phyloP scores from a whole-genome alignment of 1,284 basidiomycete species.

The Anthracocystis panici-leucophaei region DNA sequence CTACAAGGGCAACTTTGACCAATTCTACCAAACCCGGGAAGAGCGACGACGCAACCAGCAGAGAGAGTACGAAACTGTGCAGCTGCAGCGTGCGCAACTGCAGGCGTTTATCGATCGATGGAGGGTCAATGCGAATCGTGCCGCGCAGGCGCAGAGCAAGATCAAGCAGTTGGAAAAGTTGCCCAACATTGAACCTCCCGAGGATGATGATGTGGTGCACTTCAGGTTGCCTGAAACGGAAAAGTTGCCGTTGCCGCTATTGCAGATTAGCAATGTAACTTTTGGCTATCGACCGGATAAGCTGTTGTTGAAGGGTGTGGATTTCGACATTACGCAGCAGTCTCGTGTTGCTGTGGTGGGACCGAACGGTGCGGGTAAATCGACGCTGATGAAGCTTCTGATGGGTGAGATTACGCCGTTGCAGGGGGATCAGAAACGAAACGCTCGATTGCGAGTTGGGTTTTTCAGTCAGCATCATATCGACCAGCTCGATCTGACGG shows the following conservation, averaged over 20 bases:
- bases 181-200: conserved; percentile 91
- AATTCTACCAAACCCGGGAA: conserved; percentile 98
- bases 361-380: conserved; percentile 72
- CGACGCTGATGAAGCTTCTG: conserved; percentile 94
- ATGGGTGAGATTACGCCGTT: conserved; percentile 88
- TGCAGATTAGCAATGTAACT: conserved; percentile 90
- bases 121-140: conserved; percentile 68
- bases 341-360: conserved; percentile 65
- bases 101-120: conserved; percentile 86
- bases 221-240: conserved; percentile 63
- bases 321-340: conserved; percentile 78
- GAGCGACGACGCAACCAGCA: conserved; percentile 90
- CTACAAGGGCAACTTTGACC: conserved; percentile 97
- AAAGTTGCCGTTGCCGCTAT: conserved; percentile 96
- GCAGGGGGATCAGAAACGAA: conserved; percentile 85
- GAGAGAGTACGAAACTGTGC: conserved; percentile 83
- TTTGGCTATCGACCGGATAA: conserved; percentile 91
- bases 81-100: conserved; percentile 92
- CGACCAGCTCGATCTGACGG: conserved; percentile 85
- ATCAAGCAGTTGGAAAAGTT: conserved; percentile 99
- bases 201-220: conserved; percentile 85
- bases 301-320: conserved; percentile 82
- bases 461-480: conserved; percentile 86
- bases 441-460: conserved; percentile 81
- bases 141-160: conserved; percentile 87